A percentile compares a stretch with the other conserved stretches of the same genome.
These are phyloP conservation scores for Lichtheimia ornata DNA, from an alignment of 371 early-diverging fungal species.

Conservation along the genomic window DNA sequence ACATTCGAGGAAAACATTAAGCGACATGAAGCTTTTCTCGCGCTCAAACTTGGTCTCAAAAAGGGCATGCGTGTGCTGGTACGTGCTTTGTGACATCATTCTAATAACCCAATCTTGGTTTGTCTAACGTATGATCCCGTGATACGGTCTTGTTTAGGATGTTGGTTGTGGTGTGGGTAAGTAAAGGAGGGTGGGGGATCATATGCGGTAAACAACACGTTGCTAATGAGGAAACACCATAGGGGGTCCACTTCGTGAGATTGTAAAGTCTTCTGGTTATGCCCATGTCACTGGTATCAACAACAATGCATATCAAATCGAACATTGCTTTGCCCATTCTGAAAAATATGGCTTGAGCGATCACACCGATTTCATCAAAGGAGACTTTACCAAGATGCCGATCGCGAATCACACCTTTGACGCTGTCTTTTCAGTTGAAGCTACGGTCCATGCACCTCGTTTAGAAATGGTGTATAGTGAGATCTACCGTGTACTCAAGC, in stretches of 20 bases:
- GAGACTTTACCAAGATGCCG: conserved; percentile 80
- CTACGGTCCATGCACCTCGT: conserved; percentile 71
- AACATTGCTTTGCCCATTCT: conserved; percentile 69
- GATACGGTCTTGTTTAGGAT: conserved; percentile 31
- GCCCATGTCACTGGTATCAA: conserved; percentile 76
- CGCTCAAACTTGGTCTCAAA: conserved; percentile 62
- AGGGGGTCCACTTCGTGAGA: conserved; percentile 77
- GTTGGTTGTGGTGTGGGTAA: conserved; percentile 84
- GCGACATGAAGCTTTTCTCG: conserved; percentile 77
- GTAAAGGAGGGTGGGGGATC: conserved; percentile 1
- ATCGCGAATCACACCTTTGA: conserved; percentile 66
- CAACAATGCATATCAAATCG: conserved; percentile 84
- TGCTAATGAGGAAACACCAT: neutral
- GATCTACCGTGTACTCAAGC: conserved; percentile 78
- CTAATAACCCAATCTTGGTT: neutral
- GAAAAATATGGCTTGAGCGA: conserved; percentile 55
- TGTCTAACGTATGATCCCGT: neutral
- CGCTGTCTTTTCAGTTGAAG: conserved; percentile 78
- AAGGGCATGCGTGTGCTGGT: conserved; percentile 65
- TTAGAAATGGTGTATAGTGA: conserved; percentile 72
- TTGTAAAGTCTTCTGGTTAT: conserved; percentile 72
- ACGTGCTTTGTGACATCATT: conserved; percentile 6
- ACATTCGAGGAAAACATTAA: conserved; percentile 69
- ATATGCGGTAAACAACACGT: neutral
- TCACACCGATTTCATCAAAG: conserved; percentile 60